Conservation (phyloP, 495 filamentous ascomycete species). For the Tuber microsphaerosporum region DNA sequence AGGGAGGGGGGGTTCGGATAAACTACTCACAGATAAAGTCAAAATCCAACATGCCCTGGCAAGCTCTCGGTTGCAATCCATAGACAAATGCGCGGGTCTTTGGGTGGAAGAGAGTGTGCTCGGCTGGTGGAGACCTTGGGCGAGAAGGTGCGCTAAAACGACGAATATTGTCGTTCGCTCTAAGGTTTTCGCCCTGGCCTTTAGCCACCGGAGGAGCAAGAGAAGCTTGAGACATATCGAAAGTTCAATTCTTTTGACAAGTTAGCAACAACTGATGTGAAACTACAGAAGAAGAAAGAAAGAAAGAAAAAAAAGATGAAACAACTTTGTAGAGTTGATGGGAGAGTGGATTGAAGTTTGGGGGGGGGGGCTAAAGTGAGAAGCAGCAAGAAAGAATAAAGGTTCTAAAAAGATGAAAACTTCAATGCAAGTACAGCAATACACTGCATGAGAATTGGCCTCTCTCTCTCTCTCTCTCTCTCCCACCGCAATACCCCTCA, state of each 20-base stretch:
- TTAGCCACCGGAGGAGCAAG: conserved; percentile 41
- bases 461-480: conserved; percentile 4
- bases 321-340: conserved; percentile 23
- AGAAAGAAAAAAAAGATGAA: conserved; percentile 14
- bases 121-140: conserved; percentile 73
- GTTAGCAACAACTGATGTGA: conserved; percentile 22
- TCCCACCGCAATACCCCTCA: conserved; percentile 27
- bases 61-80: conserved; percentile 92
- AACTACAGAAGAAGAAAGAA: conserved; percentile 5
- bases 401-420: conserved; percentile 14
- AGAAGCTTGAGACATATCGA: conserved; percentile 39
- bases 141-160: conserved; percentile 91
- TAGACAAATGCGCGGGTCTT: conserved; percentile 99
- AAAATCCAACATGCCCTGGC: conserved; percentile 99
- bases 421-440: conserved; percentile 36
- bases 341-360: conserved; percentile 16
- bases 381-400: conserved; percentile 25
- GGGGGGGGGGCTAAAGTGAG: conserved; percentile 17
- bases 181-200: conserved; percentile 56
- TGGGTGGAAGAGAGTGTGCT: conserved; percentile 88
- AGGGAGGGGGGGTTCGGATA: not conserved
- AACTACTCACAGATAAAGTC: conserved; percentile 80
- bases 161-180: conserved; percentile 94
- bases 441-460: not conserved
- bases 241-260: conserved; percentile 30